Percentiles rank a stretch among this genome's conserved stretches.
These are phyloP conservation scores for Geotrichum carabidarum DNA, from an alignment of 1,139 yeast genomes.

Conservation along the genomic window DNA sequence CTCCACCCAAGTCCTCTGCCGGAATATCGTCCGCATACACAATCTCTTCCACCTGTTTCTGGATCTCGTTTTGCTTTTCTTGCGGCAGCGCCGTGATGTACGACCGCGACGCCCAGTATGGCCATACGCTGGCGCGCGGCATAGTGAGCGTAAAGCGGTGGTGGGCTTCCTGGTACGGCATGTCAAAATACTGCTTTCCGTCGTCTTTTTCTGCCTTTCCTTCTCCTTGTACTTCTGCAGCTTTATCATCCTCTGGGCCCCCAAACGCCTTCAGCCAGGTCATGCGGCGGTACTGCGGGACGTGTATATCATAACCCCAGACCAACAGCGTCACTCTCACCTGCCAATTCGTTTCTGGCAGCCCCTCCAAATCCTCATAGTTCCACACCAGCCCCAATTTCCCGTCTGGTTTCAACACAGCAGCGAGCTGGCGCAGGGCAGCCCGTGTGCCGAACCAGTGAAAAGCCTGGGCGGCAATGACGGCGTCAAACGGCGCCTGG, in stretches of 20 bases:
- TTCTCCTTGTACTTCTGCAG: no score
- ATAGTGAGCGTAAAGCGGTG: constrained; percentile 30
- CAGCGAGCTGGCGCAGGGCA: constrained; percentile 47
- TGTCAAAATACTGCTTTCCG: constrained; percentile 33
- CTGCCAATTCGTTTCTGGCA: constrained; percentile 36
- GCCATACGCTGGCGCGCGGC: constrained; percentile 39
- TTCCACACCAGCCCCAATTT: constrained; percentile 59
- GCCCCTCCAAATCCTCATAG: constrained; percentile 42
- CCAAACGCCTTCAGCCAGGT: constrained; percentile 46
- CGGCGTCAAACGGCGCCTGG: constrained; percentile 41
- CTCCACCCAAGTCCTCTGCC: constrained; percentile 2
- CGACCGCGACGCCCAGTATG: constrained; percentile 55
- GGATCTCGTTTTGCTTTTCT: constrained; percentile 39
- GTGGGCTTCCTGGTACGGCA: constrained; percentile 37
- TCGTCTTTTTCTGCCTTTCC: no score
- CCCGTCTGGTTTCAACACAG: constrained; percentile 53
- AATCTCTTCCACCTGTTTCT: constrained; percentile 35
- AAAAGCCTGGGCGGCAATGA: constrained; percentile 61
- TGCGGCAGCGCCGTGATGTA: constrained; percentile 49
- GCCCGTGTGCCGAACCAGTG: constrained; percentile 60
- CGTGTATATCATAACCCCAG: constrained; percentile 38
- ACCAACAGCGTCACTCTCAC: constrained; percentile 32
- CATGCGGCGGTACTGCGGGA: constrained; percentile 57
- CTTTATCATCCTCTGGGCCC: constrained; percentile 20
- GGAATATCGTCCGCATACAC: constrained; percentile 19